Evolutionary conservation across 768 basidiomycete genomes (phyloP).

Genomic region (Leccinum olivaceopallidum): DNA sequence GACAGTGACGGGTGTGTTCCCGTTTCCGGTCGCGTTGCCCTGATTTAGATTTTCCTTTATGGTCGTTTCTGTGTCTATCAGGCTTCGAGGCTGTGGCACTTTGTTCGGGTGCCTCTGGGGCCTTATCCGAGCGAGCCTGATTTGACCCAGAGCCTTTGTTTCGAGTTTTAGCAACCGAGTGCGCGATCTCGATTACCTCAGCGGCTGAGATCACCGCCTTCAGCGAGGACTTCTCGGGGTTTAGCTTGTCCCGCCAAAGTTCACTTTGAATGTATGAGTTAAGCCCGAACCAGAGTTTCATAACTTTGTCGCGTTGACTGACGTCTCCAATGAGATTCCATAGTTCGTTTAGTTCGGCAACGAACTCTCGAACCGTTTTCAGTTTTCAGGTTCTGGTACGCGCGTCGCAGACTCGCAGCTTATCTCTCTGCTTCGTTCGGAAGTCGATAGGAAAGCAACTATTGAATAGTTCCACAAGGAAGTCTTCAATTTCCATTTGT

Average conservation of each 20-base stretch:
- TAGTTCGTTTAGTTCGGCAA: background rate
- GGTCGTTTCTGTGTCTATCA: too few species aligned
- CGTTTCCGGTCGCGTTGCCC: background rate
- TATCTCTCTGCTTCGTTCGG: background rate
- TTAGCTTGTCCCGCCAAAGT: background rate
- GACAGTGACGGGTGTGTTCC: background rate
- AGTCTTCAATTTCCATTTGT: background rate
- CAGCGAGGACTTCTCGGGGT: background rate
- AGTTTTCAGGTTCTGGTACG: background rate
- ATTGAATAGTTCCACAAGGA: background rate
- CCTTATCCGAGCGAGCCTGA: background rate
- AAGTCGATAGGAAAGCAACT: background rate
- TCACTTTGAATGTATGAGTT: background rate
- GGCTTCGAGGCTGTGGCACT: too few species aligned
- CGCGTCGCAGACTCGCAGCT: background rate
- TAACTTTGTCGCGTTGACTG: background rate
- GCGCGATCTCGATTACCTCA: background rate
- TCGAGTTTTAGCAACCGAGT: background rate
- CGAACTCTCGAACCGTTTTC: background rate
- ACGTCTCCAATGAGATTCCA: background rate
- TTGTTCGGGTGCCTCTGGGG: too few species aligned
- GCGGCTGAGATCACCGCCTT: background rate
- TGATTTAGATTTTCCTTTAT: too few species aligned
- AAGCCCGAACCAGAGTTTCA: background rate
- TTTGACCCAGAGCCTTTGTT: background rate